Evolutionary conservation across 768 basidiomycete species (phyloP).

Genomic region (Tricholomella constricta): DNA sequence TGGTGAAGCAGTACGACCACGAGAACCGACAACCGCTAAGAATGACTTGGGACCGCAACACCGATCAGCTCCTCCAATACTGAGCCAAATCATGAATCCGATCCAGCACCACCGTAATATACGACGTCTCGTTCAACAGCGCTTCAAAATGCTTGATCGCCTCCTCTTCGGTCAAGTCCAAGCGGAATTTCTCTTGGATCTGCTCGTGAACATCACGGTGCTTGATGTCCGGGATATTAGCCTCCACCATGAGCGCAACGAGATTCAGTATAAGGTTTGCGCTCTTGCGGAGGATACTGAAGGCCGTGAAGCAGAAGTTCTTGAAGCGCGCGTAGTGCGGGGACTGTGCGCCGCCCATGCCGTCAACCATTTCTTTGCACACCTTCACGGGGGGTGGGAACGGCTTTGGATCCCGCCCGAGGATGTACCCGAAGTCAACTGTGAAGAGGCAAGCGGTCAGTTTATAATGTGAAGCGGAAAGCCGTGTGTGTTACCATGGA

Average conservation of each 20-base stretch:
- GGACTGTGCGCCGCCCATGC: constrained; percentile 96
- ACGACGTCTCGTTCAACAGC: constrained; percentile 91
- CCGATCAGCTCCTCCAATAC: constrained; percentile 76
- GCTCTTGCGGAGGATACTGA: constrained; percentile 93
- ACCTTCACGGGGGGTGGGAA: constrained; percentile 98
- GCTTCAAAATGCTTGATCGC: constrained; percentile 97
- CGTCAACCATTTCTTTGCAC: constrained; percentile 99
- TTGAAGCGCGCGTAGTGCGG: constrained; percentile 97
- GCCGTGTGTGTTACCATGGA: constrained; percentile 66
- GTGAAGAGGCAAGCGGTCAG: constrained; percentile 3
- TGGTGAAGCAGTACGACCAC: too few relatives aligned
- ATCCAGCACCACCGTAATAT: constrained; percentile 91
- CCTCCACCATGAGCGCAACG: constrained; percentile 96
- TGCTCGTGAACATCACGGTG: constrained; percentile 85
- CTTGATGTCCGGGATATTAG: constrained; percentile 97
- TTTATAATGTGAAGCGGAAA: background rate
- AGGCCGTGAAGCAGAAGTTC: constrained; percentile 96
- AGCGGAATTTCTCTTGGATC: constrained; percentile 94
- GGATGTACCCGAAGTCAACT: constrained; percentile 99
- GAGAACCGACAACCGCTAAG: too few relatives aligned
- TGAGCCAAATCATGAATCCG: constrained; percentile 90
- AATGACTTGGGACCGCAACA: too few relatives aligned
- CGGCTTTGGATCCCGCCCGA: constrained; percentile 96
- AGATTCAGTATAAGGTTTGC: constrained; percentile 97
- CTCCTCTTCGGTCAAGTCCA: constrained; percentile 94